Evolutionary conservation across 2,329 filamentous ascomycete genomes (phyloP), one percentile per base, ranked within the genome.

Genomic region (Fusarium luffae): DNA sequence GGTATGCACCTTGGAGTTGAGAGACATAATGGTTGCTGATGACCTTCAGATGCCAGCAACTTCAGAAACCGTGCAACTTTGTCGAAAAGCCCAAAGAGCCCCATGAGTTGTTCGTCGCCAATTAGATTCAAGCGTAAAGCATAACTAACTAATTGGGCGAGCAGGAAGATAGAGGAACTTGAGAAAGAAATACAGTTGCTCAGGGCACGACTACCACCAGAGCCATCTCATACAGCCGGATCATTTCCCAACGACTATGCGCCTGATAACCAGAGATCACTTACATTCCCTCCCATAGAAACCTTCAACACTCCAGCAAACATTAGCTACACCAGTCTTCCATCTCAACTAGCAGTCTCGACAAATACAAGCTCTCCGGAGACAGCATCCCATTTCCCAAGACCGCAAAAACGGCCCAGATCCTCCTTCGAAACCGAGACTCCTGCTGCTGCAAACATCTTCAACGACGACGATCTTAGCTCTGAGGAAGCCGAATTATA

Each of bases 61-160:
- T 66, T 3, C 48, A 54, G 5, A 66, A 66, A 23, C 7, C 37
- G 6, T 66, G 63, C 2, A 46, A 48, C 12, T 66, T 66, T 27
- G 27, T 40, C 0, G 43, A 66, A 27, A 54, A 3, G 8, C 62
- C 63, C 2, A 66, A 66, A 18, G 63, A 50, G 2, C 37, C 56
- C 4, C 42, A 66, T 19, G 63, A 66, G 12, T 13, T 66, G 63
- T 66, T 5, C 4, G 57, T 46, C 4, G 3, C 3, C 5, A 11
- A 4, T 25, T 9, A 0, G 11, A 4, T 3, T 1, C 2, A 1
- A 4, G 3, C 0, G 0, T 3, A 13, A 2, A 7, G 4, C 0
- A 3, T 7, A 9, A 3, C 16, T 44, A n/a, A 44, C 18, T 4
- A 4, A 4, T 2, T 13, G 12, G 0, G 4, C 4, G 13, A 4